These are phyloP conservation scores for Aspergillus eucalypticola DNA, from an alignment of 2,329 filamentous ascomycete genomes.

Conservation along the genomic window DNA sequence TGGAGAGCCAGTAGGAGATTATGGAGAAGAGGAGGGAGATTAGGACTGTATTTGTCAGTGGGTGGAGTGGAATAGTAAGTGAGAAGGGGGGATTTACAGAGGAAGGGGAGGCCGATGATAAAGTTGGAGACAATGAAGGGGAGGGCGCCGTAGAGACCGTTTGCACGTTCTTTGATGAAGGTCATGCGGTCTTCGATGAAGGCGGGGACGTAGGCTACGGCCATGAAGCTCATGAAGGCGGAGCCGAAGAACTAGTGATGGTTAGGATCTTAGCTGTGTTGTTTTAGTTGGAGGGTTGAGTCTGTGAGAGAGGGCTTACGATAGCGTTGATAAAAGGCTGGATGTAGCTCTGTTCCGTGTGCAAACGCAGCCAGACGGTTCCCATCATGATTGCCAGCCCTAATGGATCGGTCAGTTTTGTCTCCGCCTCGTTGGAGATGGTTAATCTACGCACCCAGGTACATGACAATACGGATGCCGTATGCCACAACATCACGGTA, in stretches of 20 bases:
- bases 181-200: constrained; percentile 76
- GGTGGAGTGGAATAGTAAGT: neutral
- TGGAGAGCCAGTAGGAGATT: constrained; percentile 76
- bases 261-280: neutral
- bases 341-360: constrained; percentile 69
- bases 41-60: constrained; percentile 50
- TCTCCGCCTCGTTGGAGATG: neutral
- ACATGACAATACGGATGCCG: constrained; percentile 80
- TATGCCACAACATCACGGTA: constrained; percentile 84
- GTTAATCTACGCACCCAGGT: constrained; percentile 53
- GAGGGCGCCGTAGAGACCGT: constrained; percentile 75
- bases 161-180: constrained; percentile 75
- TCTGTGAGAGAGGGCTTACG: constrained; percentile 34
- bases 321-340: constrained; percentile 82
- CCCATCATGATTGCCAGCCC: constrained; percentile 82
- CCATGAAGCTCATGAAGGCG: constrained; percentile 79
- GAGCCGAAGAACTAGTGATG: constrained; percentile 62
- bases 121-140: constrained; percentile 78
- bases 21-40: constrained; percentile 74
- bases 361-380: constrained; percentile 77
- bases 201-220: constrained; percentile 79
- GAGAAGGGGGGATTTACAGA: constrained; percentile 52
- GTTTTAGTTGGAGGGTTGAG: neutral
- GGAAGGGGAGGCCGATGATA: constrained; percentile 75
- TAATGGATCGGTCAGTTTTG: constrained; percentile 12